Base-by-base conservation (phyloP, 1,284 basidiomycete species). In the Pisolithus thermaeus region DNA sequence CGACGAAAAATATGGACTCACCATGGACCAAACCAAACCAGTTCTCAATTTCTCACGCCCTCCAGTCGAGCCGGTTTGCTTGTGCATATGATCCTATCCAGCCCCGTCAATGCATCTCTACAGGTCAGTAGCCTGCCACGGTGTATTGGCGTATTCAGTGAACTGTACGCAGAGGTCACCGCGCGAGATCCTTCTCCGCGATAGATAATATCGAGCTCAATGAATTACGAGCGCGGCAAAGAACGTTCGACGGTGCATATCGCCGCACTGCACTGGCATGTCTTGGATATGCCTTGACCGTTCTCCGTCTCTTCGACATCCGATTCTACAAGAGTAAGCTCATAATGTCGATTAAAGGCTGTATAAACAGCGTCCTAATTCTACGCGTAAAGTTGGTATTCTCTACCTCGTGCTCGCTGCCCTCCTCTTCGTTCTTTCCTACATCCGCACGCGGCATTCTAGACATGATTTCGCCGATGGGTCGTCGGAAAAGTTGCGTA, bases 191-290 rank as follows among this genome's bases (percentile, higher is more conserved):
- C 0, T 87, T 84, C 59, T 65, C 72, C 22, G 71, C 82, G 0
- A 59, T 72, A 18, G 86, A 88, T 62, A 60, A 81, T 20, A 75
- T 76, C 47, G 85, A 89, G 61, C 77, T 89, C 47, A 79, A 83
- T 11, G 88, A 92, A 64, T 69, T 91, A 22, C 78, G 90, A 20
- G 89, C 89, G 1, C 77, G 87, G 28, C 84, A 88, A 58, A 75
- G 90, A 42, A 92, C 89, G 0, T 91, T 90, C 61, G 78, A 90
- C 53, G 89, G 90, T 20, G 90, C 89, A 23, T 92, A 92, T 63
- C 76, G 76, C 28, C 79, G 90, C 27, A 87, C 83, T 1, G 88
- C 88, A 0, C 73, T 93, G 8, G 80, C 81, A 18, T 81, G 82
- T 58, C 74, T 92, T 2, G 84, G 87, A 1, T 91, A 88, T 61